Evolutionary conservation across 1,284 basidiomycete species (phyloP).

Genomic region (Fomitopsis schrenkii): DNA sequence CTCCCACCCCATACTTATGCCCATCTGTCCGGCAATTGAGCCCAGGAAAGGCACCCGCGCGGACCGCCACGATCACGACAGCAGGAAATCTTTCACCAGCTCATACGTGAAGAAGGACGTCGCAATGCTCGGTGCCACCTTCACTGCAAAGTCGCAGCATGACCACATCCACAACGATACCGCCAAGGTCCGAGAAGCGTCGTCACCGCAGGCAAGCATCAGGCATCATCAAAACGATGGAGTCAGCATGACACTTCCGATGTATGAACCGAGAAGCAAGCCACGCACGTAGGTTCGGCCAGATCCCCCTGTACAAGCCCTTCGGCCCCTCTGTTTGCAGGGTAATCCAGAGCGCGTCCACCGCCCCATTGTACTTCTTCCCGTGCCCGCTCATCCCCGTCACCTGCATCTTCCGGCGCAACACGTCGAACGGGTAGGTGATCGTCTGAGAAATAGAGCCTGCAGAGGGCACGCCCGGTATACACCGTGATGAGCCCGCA

Average conservation of each 20-base stretch:
- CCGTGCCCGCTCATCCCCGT: slow-evolving; percentile 75
- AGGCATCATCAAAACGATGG: neutral
- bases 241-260: slow-evolving; percentile 1
- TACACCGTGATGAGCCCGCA: neutral
- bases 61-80: slow-evolving; percentile 19
- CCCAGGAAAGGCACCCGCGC: neutral
- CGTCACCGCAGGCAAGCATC: neutral
- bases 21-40: neutral
- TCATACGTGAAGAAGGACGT: slow-evolving; percentile 83
- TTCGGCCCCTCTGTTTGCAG: slow-evolving; percentile 68
- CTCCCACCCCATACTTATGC: neutral
- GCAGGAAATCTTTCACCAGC: slow-evolving; percentile 46
- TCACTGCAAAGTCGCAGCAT: slow-evolving; percentile 44
- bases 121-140: slow-evolving; percentile 90
- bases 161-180: slow-evolving; percentile 8
- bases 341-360: slow-evolving; percentile 73
- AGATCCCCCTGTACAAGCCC: slow-evolving; percentile 84
- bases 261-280: neutral
- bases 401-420: slow-evolving; percentile 95
- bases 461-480: slow-evolving; percentile 19
- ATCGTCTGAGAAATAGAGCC: slow-evolving; percentile 88
- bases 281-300: slow-evolving; percentile 86
- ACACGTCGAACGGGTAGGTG: slow-evolving; percentile 94
- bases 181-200: neutral
- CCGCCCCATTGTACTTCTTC: slow-evolving; percentile 71